Evolutionary conservation across 2,329 filamentous ascomycete species (phyloP).

Genomic region (Alternaria dauci): DNA sequence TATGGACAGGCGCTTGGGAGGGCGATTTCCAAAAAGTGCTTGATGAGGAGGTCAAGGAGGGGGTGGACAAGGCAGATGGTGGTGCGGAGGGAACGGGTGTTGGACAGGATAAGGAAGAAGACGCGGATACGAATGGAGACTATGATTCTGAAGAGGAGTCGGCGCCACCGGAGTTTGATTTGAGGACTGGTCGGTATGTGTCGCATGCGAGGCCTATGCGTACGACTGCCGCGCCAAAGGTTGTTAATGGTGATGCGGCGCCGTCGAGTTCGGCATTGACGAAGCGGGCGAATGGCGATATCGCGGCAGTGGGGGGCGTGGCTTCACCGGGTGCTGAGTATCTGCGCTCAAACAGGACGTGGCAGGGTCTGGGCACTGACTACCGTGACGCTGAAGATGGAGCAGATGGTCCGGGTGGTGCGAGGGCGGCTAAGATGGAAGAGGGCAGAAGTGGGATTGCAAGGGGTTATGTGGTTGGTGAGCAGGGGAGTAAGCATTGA

Average conservation of each 20-base stretch:
- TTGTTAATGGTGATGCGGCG: slow-evolving; percentile 10
- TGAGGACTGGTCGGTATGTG: slow-evolving; percentile 85
- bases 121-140: slow-evolving; percentile 13
- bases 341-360: slow-evolving; percentile 81
- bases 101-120: slow-evolving; percentile 57
- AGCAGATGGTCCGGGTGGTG: slow-evolving; percentile 58
- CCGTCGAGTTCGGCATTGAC: slow-evolving; percentile 63
- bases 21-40: slow-evolving; percentile 80
- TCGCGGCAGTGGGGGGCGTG: slow-evolving; percentile 83
- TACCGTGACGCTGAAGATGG: slow-evolving; percentile 72
- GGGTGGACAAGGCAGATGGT: slow-evolving; percentile 48
- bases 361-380: slow-evolving; percentile 91
- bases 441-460: slow-evolving; percentile 89
- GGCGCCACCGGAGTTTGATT: slow-evolving; percentile 85
- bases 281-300: slow-evolving; percentile 71
- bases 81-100: slow-evolving; percentile 60
- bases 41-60: slow-evolving; percentile 39
- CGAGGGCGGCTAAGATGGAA: slow-evolving; percentile 72
- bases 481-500: slow-evolving; percentile 47
- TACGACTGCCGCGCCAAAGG: slow-evolving; percentile 25
- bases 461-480: slow-evolving; percentile 83
- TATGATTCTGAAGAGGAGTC: slow-evolving; percentile 69
- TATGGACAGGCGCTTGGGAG: slow-evolving; percentile 91
- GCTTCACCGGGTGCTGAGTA: slow-evolving; percentile 93
- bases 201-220: slow-evolving; percentile 77